phyloP scores from a whole-genome alignment of 768 basidiomycete genomes.

The Pholiota conissans region DNA sequence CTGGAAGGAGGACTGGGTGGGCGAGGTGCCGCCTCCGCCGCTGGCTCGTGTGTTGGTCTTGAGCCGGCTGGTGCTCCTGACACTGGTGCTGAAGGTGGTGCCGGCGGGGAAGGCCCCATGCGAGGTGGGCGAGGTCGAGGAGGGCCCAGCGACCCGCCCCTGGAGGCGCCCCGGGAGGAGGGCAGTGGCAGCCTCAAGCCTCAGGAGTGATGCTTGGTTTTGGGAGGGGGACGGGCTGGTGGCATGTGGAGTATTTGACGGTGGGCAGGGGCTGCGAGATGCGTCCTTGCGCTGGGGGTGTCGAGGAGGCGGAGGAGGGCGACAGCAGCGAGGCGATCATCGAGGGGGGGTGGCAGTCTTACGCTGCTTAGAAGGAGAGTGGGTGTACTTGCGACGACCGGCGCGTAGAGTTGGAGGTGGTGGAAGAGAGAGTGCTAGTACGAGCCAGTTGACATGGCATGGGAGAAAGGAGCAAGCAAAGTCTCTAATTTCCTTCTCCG shows the following conservation, averaged over 20 bases:
- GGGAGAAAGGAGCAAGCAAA: slow-evolving; percentile 6
- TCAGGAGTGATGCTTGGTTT: slow-evolving; percentile 39
- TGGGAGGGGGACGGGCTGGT: slow-evolving; percentile 57
- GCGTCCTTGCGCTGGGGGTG: slow-evolving; percentile 34
- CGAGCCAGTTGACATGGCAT: slow-evolving; percentile 12
- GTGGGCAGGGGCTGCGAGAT: slow-evolving; percentile 78
- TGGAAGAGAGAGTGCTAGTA: neutral
- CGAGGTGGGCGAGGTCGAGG: too few species aligned
- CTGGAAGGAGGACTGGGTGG: slow-evolving; percentile 26
- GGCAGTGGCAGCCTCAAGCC: slow-evolving; percentile 38
- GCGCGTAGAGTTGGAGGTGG: slow-evolving; percentile 15
- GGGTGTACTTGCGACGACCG: slow-evolving; percentile 17
- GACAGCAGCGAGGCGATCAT: slow-evolving; percentile 22
- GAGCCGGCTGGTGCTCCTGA: slow-evolving; percentile 25
- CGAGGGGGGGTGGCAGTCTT: too few species aligned
- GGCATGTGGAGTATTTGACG: slow-evolving; percentile 85
- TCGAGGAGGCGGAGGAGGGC: slow-evolving; percentile 22
- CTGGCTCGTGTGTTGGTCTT: slow-evolving; percentile 30
- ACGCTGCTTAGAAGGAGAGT: slow-evolving; percentile 7
- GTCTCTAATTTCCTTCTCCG: slow-evolving; percentile 1
- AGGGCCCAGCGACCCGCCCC: slow-evolving; percentile 21
- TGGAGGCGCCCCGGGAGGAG: slow-evolving; percentile 54
- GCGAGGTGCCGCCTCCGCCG: slow-evolving; percentile 13
- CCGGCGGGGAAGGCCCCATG: too few species aligned
- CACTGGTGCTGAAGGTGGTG: slow-evolving; percentile 26